phyloP scores from a whole-genome alignment of 164 flowering plant species.

The Chloranthus sessilifolius region DNA sequence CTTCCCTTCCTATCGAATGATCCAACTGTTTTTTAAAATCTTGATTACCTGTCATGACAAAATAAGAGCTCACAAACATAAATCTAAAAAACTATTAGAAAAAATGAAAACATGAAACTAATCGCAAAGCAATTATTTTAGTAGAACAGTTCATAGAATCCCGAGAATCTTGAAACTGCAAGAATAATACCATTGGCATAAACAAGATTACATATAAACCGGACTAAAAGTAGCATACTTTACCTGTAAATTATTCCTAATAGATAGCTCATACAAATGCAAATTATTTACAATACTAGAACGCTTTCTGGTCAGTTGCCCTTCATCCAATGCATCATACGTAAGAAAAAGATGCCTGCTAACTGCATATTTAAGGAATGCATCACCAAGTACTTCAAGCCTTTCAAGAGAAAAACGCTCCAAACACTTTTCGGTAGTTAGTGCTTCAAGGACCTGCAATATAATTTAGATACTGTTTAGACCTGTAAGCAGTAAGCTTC shows the following conservation, averaged over 20 bases:
- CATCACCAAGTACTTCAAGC: conserved; percentile 95
- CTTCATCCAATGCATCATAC: conserved; percentile 68
- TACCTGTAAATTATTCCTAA: conserved; percentile 66
- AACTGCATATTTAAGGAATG: conserved; percentile 91
- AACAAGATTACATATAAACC: not conserved
- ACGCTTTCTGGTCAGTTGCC: conserved; percentile 72
- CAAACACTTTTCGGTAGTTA: conserved; percentile 85
- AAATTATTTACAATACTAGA: conserved; percentile 70
- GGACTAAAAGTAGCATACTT: conserved; percentile 3
- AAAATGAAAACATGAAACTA: too few relatives aligned
- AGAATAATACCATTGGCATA: not conserved
- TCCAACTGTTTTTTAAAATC: too few relatives aligned
- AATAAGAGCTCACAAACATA: too few relatives aligned
- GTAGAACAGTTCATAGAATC: not conserved
- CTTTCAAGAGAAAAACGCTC: conserved; percentile 93
- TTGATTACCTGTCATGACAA: too few relatives aligned
- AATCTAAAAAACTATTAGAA: too few relatives aligned
- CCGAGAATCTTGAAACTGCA: not conserved
- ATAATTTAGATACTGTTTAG: too few relatives aligned
- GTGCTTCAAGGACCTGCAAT: conserved; percentile 84
- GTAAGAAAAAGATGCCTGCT: conserved; percentile 73
- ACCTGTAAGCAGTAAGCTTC: too few relatives aligned
- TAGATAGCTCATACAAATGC: conserved; percentile 61
- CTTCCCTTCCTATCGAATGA: too few relatives aligned
- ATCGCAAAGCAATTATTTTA: too few relatives aligned